Evolutionary conservation across 805 yeast species (phyloP).

Genomic region (Suhomyces faveliae): DNA sequence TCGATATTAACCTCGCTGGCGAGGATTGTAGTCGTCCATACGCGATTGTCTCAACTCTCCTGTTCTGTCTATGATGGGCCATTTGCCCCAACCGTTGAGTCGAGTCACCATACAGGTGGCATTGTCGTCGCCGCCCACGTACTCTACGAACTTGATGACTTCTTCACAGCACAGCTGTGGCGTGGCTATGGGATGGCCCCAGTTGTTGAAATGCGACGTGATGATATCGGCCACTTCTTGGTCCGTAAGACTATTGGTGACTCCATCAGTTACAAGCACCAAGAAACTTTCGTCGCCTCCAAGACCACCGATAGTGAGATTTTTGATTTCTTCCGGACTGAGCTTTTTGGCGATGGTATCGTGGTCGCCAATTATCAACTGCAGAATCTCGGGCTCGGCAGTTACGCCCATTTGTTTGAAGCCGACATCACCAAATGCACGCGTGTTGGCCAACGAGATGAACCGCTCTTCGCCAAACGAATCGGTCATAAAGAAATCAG

Average conservation of each 20-base stretch:
- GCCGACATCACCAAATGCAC: conserved; percentile 86
- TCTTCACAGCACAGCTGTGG: conserved; percentile 88
- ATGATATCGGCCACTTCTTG: conserved; percentile 90
- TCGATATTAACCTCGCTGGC: conserved; percentile 13
- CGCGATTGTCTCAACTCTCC: conserved; percentile 77
- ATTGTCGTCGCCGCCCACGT: conserved; percentile 90
- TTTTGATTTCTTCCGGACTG: conserved; percentile 32
- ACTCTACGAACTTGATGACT: conserved; percentile 77
- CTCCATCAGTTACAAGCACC: conserved; percentile 84
- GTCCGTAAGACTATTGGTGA: conserved; percentile 74
- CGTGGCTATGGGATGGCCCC: conserved; percentile 68
- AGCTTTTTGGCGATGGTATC: conserved; percentile 36
- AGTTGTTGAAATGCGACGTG: conserved; percentile 60
- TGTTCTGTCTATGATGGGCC: conserved; percentile 84
- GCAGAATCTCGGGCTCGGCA: conserved; percentile 87
- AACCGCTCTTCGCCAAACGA: conserved; percentile 92
- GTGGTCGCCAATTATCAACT: conserved; percentile 62
- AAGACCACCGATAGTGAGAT: conserved; percentile 40
- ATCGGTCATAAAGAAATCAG: conserved; percentile 70
- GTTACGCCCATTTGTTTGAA: conserved; percentile 83
- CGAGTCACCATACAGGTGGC: conserved; percentile 88
- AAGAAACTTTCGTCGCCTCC: conserved; percentile 89
- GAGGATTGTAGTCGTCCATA: conserved; percentile 45
- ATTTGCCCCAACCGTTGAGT: conserved; percentile 88
- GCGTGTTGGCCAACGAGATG: conserved; percentile 81